These are phyloP conservation scores for Naganishia onofrii DNA, from an alignment of 768 basidiomycete genomes.

Conservation along the genomic window DNA sequence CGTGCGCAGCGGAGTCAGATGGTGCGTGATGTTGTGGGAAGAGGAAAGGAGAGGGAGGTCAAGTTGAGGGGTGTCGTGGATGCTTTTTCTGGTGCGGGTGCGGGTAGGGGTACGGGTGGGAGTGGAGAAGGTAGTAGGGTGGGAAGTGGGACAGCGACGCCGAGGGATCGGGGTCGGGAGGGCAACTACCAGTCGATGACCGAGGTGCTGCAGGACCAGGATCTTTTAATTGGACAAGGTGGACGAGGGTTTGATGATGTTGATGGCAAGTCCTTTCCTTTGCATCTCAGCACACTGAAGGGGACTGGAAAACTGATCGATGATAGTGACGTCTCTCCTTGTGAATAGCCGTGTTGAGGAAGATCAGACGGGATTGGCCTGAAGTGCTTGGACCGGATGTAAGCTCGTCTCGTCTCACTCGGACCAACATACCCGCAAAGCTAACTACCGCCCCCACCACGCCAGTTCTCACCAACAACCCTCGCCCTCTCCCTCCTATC, in stretches of 20 bases:
- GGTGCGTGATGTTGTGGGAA: too few relatives aligned
- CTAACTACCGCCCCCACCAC: conserved; percentile 22
- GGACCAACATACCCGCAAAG: not conserved
- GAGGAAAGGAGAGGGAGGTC: too few relatives aligned
- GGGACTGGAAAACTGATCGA: too few relatives aligned
- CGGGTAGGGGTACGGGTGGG: too few relatives aligned
- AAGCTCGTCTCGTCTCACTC: not conserved
- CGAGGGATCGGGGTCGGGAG: too few relatives aligned
- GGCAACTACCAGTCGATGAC: conserved; percentile 14
- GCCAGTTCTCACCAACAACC: conserved; percentile 90
- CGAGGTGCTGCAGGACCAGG: conserved; percentile 18
- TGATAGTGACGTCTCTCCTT: too few relatives aligned
- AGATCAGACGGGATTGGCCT: conserved; percentile 86
- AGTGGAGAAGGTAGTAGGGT: not conserved
- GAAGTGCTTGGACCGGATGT: conserved; percentile 59
- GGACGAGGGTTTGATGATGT: conserved; percentile 68
- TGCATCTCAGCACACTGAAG: too few relatives aligned
- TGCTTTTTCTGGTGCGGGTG: conserved; percentile 28
- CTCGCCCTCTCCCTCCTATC: conserved; percentile 78
- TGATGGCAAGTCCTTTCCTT: conserved; percentile 62
- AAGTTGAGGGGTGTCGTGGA: conserved; percentile 36
- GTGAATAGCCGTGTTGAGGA: conserved; percentile 74
- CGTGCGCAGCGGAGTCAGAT: conserved; percentile 12
- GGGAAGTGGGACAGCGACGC: conserved; percentile 18
- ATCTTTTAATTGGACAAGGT: conserved; percentile 34